These are phyloP conservation scores for Saccharomycopsis capsularis DNA, from an alignment of 805 yeast genomes.

Conservation along the genomic window DNA sequence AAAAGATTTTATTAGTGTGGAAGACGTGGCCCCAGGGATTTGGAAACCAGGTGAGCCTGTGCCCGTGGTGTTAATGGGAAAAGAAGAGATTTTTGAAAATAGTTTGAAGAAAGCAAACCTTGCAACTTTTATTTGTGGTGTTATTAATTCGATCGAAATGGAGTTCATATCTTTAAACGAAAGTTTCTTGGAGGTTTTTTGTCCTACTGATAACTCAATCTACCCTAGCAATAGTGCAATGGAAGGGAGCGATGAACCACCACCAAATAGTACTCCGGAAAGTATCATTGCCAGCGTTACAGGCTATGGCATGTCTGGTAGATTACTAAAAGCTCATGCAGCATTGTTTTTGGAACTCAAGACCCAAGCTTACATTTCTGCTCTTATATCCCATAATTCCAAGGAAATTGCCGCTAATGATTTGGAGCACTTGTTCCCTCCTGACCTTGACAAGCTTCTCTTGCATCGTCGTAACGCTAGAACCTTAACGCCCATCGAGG, in stretches of 20 bases:
- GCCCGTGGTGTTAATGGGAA: constrained; percentile 49
- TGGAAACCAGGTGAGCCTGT: constrained; percentile 59
- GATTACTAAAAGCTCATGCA: constrained; percentile 74
- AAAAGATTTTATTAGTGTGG: constrained; percentile 68
- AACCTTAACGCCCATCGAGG: constrained; percentile 63
- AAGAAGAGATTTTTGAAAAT: constrained; percentile 54
- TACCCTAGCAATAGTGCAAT: constrained; percentile 9
- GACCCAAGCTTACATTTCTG: constrained; percentile 92
- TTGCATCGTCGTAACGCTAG: constrained; percentile 28
- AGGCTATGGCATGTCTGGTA: constrained; percentile 35
- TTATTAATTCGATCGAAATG: constrained; percentile 74
- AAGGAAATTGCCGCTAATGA: constrained; percentile 70
- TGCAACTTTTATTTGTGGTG: constrained; percentile 82
- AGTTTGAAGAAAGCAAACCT: constrained; percentile 79
- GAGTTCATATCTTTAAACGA: constrained; percentile 85
- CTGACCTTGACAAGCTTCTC: constrained; percentile 18
- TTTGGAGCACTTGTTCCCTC: constrained; percentile 25
- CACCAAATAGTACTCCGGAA: not conserved
- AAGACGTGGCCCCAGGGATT: constrained; percentile 62
- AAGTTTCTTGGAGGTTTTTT: constrained; percentile 78
- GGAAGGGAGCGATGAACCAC: constrained; percentile 3
- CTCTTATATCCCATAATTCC: constrained; percentile 60
- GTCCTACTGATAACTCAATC: constrained; percentile 43
- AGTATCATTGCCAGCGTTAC: constrained; percentile 30
- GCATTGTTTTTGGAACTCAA: constrained; percentile 76